Evolutionary conservation across 2,329 filamentous ascomycete genomes (phyloP).

Genomic region (Hymenotorrendiella dingleyae): DNA sequence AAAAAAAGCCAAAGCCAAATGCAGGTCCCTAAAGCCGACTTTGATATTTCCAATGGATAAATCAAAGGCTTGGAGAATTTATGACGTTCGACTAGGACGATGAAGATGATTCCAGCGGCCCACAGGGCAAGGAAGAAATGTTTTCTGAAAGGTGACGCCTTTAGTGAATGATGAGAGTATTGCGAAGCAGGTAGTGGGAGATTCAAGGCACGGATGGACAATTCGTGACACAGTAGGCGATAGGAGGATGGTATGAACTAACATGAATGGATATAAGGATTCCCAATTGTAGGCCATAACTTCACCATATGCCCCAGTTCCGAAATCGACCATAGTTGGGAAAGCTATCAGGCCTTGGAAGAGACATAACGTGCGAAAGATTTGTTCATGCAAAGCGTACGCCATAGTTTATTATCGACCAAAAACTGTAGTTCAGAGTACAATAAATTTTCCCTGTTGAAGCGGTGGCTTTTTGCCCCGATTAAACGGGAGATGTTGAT

Average conservation of each 20-base stretch:
- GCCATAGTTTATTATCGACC: conserved; percentile 12
- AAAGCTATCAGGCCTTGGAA: conserved; percentile 19
- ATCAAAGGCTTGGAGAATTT: conserved; percentile 1
- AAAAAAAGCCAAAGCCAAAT: conserved; percentile 22
- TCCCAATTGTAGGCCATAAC: not conserved
- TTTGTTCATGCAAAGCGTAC: conserved; percentile 11
- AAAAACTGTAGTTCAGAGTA: too few species aligned
- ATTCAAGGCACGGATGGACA: not conserved
- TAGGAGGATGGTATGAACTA: too few species aligned
- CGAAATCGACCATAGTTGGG: conserved; percentile 11
- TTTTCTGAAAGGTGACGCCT: conserved; percentile 3
- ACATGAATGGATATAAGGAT: conserved; percentile 14
- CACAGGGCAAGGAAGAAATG: conserved; percentile 13
- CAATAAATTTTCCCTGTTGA: not conserved
- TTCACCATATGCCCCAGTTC: conserved; percentile 2
- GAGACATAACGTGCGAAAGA: conserved; percentile 14
- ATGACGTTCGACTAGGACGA: conserved; percentile 17
- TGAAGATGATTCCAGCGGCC: conserved; percentile 17
- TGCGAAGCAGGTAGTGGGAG: not conserved
- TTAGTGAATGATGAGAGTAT: not conserved
- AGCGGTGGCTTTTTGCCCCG: not conserved
- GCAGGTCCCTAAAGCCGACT: conserved; percentile 14
- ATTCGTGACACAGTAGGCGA: not conserved
- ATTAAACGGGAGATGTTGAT: not conserved
- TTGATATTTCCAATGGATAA: conserved; percentile 15